Evolutionary conservation across 139 green algal genomes (phyloP), one percentile per base, ranked within the genome.

Genomic region (Tetraselmis striata): DNA sequence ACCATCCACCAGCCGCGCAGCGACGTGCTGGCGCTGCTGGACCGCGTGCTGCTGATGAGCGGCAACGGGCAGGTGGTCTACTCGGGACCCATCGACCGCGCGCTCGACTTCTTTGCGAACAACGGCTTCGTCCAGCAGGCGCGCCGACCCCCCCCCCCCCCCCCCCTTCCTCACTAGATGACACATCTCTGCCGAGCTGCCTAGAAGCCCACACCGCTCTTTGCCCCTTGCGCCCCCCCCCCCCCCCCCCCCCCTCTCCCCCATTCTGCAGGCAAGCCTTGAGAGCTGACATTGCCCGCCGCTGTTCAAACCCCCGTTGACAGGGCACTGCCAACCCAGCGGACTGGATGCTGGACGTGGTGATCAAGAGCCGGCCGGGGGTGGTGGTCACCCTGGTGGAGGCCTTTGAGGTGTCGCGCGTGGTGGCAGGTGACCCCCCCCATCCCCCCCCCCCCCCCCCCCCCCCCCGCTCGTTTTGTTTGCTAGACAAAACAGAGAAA

Each of bases 1-100:
- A 88, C 85, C 83, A 92, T 95, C 77, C 91, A 95, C 80, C 91
- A 95, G 88, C 91, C 91, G 2, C 80, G 89, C 27, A 87, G 88
- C 18, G 91, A 95, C 86, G 88, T 95, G 59, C 86, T 94, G 77
- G 82, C 84, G 30, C 78, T 28, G 22, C 85, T 93, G 79, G 81
- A 82, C 30, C 26, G 28, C n/a, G n/a, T 82, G 29, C 2, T 76
- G 29, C 58, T 82, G n/a, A 30, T 82, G 30, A 77, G 23, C n/a
- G 27, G 5, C 2, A 28, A 5, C 28, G 76, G 76, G 28, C 76
- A 45, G 2, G 28, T 28, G n/a, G 28, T 79, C 2, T 79, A 79
- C 76, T 28, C 2, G 2, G 76, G 76, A 25, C 29, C 76, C n/a
- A 32, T 79, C 23, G 76, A 2, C 28, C 2, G 2, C 2, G 76